phyloP scores from a whole-genome alignment of 2,329 filamentous ascomycete species.

The Allantophomopsis lycopodina region DNA sequence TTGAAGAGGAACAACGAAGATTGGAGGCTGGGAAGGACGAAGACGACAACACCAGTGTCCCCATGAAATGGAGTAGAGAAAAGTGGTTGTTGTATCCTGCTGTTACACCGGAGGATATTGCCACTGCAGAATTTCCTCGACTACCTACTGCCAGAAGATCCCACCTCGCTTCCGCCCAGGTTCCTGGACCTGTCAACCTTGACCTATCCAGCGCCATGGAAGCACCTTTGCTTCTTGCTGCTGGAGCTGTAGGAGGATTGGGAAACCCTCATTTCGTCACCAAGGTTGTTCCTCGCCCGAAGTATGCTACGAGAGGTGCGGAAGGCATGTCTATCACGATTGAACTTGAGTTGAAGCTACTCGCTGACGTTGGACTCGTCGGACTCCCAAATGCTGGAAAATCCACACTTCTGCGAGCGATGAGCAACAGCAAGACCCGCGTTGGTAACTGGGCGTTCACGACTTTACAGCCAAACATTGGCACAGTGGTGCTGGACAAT shows the following conservation, averaged over 20 bases:
- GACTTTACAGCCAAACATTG: conserved; percentile 87
- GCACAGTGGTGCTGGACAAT: conserved; percentile 85
- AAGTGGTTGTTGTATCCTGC: conserved; percentile 86
- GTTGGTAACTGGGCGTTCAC: conserved; percentile 96
- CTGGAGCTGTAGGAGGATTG: conserved; percentile 77
- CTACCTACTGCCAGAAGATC: conserved; percentile 41
- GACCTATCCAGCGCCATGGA: conserved; percentile 68
- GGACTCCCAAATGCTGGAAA: conserved; percentile 95
- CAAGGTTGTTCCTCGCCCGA: conserved; percentile 58
- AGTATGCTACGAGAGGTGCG: conserved; percentile 82
- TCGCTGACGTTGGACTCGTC: conserved; percentile 89
- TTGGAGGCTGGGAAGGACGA: conserved; percentile 24
- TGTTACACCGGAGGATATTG: conserved; percentile 56
- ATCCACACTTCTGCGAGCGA: conserved; percentile 74
- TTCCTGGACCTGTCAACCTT: conserved; percentile 55
- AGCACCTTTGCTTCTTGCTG: conserved; percentile 70
- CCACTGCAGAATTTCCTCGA: conserved; percentile 40
- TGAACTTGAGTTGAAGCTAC: conserved; percentile 83
- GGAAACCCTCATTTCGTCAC: conserved; percentile 91
- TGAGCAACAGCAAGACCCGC: conserved; percentile 79
- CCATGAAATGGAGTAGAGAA: conserved; percentile 33
- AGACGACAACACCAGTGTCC: conserved; percentile 11
- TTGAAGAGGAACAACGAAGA: conserved; percentile 38
- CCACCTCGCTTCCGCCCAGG: conserved; percentile 43
- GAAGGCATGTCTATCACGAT: conserved; percentile 64